Base-by-base conservation (phyloP, 2,329 filamentous ascomycete species). In the Clarireedia monteithiana region DNA sequence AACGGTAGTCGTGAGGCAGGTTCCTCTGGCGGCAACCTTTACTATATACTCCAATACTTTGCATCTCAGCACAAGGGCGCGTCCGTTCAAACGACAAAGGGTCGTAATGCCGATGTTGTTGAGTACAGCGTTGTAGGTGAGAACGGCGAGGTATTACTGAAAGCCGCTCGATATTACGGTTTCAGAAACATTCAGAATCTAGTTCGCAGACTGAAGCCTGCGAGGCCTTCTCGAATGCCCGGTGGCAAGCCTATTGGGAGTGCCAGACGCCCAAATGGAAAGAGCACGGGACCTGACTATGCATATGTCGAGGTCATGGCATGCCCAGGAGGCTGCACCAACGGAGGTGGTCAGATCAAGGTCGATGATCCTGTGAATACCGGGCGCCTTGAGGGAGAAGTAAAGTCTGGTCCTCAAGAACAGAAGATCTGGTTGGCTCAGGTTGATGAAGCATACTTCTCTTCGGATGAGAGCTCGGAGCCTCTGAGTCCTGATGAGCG, bases 271-370 rank as follows among this genome's bases (percentile, higher is more conserved):
- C 76, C 75, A 5, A 74, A 70, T 15, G 80, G 74, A 6, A 80
- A 80, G 63, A 53, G 70, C 17, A 69, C 71, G 17, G 71, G 73
- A 5, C 72, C 81, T 6, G 89, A 96, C 38, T 91, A 91, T 69
- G 81, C 87, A n/a, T 97, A 95, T 71, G 88, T 97, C 27, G 94
- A 99, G 73, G 94, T 99, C 57, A 99, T 99, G 94, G 94, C 94
- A 14, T 99, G 94, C 71, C 94, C 94, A 0, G 94, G 94, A n/a
- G 94, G 94, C 3, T 99, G 94, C 74, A 99, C 94, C 54, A 99
- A 99, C 66, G 94, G 94, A 2, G 94, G 94, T 39, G 94, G 94
- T 0, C 94, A 99, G 74, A 85, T 99, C 69, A 96, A 96, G 68
- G 82, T 89, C 26, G 88, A 90, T 53, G 94, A 97, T 69, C 82